Conservation (phyloP, 1,284 basidiomycete species). For the Leccinum holopus region DNA sequence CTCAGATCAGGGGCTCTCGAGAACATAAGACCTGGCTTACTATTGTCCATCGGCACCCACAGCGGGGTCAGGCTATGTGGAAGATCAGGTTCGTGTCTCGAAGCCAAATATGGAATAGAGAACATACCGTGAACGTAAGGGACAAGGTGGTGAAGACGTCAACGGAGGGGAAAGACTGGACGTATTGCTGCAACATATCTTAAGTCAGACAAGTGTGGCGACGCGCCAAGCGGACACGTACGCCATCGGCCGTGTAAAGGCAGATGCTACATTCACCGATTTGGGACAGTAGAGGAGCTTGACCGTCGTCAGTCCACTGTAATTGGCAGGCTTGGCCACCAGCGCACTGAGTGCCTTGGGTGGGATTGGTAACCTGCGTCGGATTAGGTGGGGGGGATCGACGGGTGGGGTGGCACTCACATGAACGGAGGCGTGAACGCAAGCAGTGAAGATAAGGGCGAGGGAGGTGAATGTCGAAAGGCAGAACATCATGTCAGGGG, state of each 20-base stretch:
- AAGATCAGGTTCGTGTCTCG: neutral
- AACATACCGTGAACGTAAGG: slow-evolving; percentile 40
- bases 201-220: slow-evolving; percentile 16
- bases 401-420: slow-evolving; percentile 13
- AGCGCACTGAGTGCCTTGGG: slow-evolving; percentile 42
- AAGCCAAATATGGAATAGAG: neutral
- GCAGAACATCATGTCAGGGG: slow-evolving; percentile 16
- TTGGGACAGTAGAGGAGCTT: slow-evolving; percentile 43
- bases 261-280: slow-evolving; percentile 53
- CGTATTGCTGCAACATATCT: slow-evolving; percentile 28
- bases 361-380: slow-evolving; percentile 51
- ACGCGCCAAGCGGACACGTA: slow-evolving; percentile 23
- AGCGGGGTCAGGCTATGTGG: slow-evolving; percentile 17
- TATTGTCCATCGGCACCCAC: slow-evolving; percentile 25
- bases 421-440: slow-evolving; percentile 20
- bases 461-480: slow-evolving; percentile 13
- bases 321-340: slow-evolving; percentile 54
- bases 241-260: slow-evolving; percentile 54
- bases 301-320: slow-evolving; percentile 62
- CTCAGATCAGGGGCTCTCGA: slow-evolving; percentile 7
- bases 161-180: slow-evolving; percentile 41
- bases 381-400: neutral
- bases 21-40: slow-evolving; percentile 14
- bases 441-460: slow-evolving; percentile 22
- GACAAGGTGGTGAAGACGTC: slow-evolving; percentile 37